phyloP scores from a whole-genome alignment of 768 basidiomycete species.

The Russula earlei region DNA sequence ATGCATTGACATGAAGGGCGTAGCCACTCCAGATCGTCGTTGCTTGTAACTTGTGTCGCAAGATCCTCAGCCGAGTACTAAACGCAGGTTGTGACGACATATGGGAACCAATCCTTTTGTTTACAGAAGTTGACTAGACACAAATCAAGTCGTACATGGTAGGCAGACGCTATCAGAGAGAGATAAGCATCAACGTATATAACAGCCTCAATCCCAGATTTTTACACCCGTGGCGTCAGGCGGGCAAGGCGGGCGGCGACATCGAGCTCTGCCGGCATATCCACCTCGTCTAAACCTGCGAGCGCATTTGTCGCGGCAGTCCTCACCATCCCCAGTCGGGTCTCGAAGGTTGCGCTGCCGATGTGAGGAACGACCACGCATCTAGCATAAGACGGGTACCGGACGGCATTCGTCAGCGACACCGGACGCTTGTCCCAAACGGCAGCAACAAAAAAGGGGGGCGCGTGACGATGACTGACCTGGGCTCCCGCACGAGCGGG shows the following conservation, averaged over 20 bases:
- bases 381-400: constrained; percentile 31
- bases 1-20: too few species aligned
- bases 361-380: constrained; percentile 85
- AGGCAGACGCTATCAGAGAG: too few species aligned
- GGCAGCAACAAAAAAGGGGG: background rate
- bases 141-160: too few species aligned
- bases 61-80: too few species aligned
- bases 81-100: too few species aligned
- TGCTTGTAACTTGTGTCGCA: too few species aligned
- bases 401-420: background rate
- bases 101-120: too few species aligned
- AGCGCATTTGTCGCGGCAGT: constrained; percentile 63
- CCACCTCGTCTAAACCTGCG: constrained; percentile 40
- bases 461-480: constrained; percentile 32
- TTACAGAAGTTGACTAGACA: too few species aligned
- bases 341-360: constrained; percentile 82
- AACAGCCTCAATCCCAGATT: background rate
- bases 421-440: background rate
- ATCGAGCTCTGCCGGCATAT: constrained; percentile 48
- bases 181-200: background rate
- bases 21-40: too few species aligned
- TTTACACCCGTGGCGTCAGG: background rate
- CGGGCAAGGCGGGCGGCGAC: constrained; percentile 8
- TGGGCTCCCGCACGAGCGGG: constrained; percentile 67
- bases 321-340: constrained; percentile 72